Evolutionary conservation across 768 basidiomycete species (phyloP), one percentile per base, ranked within the genome.

Genomic region (Tylopilus sp.): DNA sequence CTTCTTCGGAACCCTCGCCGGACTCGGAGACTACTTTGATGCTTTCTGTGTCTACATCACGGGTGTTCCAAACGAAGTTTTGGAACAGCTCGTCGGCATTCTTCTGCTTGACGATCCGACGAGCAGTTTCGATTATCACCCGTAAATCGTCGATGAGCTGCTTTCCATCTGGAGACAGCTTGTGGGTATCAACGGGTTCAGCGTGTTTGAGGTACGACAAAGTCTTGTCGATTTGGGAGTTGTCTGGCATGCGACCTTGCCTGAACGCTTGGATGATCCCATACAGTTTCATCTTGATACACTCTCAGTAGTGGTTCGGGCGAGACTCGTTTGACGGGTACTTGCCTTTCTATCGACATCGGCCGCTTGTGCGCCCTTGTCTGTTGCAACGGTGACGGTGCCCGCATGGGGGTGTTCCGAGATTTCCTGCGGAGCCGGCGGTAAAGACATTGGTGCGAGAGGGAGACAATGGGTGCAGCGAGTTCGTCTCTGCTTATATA

Each of bases 21-120:
- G 75, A 69, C 52, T 59, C 67, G 22, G 75, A 69, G 50, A 74
- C 76, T 38, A 68, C 72, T 70, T 77, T 79, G 33, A 67, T 63
- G 50, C 66, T 78, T 67, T 58, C 60, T 1, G 28, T 16, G 8
- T 58, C 55, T 19, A 85, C 72, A 33, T 80, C 79, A 30, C 80
- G 74, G 2, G 89, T 91, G 55, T 85, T 81, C 87, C 87, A 94
- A 36, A 95, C 71, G 60, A 96, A 95, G 62, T 89, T 86, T 71
- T 98, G 96, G 68, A 97, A 78, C 36, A 98, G 79, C 73, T 98
- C 93, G 60, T 96, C 94, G 22, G 76, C 72, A 59, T 97, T 97
- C 81, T 96, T 97, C 61, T 87, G 78, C 45, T 75, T 63, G n/a
- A 95, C 83, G 52, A 93, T 84, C 36, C 79, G 60, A 13, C 85